A percentile compares a stretch with the other conserved stretches of the same genome.
Conservation (phyloP, 768 basidiomycete species). For the Rhizopogon rudus region DNA sequence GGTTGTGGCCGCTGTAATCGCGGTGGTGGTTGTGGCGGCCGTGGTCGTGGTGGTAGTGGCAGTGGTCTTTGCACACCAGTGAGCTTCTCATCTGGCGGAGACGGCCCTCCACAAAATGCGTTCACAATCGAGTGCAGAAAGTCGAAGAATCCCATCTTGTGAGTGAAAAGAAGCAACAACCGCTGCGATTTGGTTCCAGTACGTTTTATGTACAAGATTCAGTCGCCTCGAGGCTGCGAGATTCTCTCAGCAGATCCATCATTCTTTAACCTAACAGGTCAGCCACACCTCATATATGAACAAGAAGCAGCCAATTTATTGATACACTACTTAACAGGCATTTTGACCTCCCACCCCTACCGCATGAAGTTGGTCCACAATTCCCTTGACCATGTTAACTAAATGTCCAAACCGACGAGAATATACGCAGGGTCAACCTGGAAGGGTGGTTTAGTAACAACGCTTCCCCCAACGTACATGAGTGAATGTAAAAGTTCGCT, state of each 20-base stretch:
- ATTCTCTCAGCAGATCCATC: no score
- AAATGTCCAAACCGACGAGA: constrained; percentile 84
- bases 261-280: not conserved
- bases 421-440: constrained; percentile 72
- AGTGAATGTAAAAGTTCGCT: constrained; percentile 79
- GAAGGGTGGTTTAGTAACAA: constrained; percentile 79
- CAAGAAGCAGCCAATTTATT: not conserved
- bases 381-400: constrained; percentile 25
- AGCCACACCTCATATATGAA: not conserved
- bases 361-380: constrained; percentile 10
- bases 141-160: constrained; percentile 20
- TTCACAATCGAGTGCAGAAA: constrained; percentile 18
- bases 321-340: not conserved
- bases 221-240: not conserved
- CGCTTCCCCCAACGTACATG: constrained; percentile 88
- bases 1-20: not conserved
- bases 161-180: not conserved
- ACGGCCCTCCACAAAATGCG: constrained; percentile 19
- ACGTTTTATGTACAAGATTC: not conserved
- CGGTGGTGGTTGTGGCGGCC: not conserved
- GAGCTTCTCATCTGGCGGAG: constrained; percentile 5
- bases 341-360: not conserved
- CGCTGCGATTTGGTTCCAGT: not conserved
- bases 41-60: not conserved
- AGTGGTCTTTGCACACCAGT: not conserved